Evolutionary conservation across 1,284 basidiomycete species (phyloP), one percentile per base, ranked within the genome.

Genomic region (Ustilago bromivora): DNA sequence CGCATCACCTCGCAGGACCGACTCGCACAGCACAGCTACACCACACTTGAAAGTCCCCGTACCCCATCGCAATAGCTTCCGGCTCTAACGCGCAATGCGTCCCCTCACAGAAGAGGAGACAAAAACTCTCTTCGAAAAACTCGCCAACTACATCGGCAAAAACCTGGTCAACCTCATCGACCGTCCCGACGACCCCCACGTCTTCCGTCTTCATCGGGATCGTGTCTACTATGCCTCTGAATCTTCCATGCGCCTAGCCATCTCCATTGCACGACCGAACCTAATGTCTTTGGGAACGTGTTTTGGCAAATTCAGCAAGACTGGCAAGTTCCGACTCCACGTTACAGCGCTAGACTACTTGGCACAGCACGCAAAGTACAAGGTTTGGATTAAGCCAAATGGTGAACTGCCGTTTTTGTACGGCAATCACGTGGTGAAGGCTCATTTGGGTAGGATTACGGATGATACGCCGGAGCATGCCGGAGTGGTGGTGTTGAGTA

Each of bases 341-440:
- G 91, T 99, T 79, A 98, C 96, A 1, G 90, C 93, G 17, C 89
- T 99, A 67, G 97, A 99, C 85, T 93, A 94, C 85, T 88, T 99
- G 61, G 94, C 95, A 2, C 94, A 97, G 85, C 98, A 98, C 86
- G 96, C 97, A 31, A 98, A 97, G 88, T 95, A 96, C 89, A 99
- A 99, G 90, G 91, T 98, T 41, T 99, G 97, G 97, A 96, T 99
- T 87, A 99, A 99, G 87, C 93, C 96, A 15, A 97, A 99, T 77
- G 97, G 97, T 84, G 97, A 99, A 88, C 95, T 99, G 91, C 97
- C 97, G 2, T 99, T 98, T 89, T 88, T 99, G 57, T 99, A 99
- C 84, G 97, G 97, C 65, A 99, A 99, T 86, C 96, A 99, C 88
- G 93, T 99, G 71, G 91, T 98, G 78, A 99, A 99, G 88, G 97